These are phyloP conservation scores for Leucocoprinus leucothites DNA, from an alignment of 768 basidiomycete genomes.

Conservation along the genomic window DNA sequence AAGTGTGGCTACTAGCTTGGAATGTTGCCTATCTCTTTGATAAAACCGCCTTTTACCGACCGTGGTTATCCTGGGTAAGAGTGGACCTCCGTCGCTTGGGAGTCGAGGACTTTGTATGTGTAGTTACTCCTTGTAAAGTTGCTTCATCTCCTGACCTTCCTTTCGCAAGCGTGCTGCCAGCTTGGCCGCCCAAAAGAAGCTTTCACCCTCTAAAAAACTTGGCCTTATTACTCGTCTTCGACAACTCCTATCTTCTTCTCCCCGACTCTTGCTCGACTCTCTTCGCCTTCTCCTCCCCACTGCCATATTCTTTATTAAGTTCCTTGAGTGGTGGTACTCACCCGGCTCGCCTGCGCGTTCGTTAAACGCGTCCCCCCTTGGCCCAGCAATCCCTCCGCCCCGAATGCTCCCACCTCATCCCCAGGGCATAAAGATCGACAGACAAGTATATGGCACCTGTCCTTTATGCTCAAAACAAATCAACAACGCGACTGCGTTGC, in stretches of 20 bases:
- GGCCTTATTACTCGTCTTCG: constrained; percentile 42
- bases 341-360: constrained; percentile 83
- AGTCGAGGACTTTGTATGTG: constrained; percentile 72
- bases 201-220: constrained; percentile 25
- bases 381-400: constrained; percentile 75
- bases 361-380: constrained; percentile 58
- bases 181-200: constrained; percentile 27
- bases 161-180: constrained; percentile 38
- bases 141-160: not conserved
- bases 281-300: constrained; percentile 78
- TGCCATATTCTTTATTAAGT: constrained; percentile 93
- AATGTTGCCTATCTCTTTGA: constrained; percentile 93
- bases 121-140: constrained; percentile 1
- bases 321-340: constrained; percentile 99
- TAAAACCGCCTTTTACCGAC: constrained; percentile 79
- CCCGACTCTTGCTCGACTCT: constrained; percentile 70
- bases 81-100: constrained; percentile 79
- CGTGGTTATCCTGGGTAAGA: constrained; percentile 87
- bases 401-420: constrained; percentile 73
- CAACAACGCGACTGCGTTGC: constrained; percentile 85
- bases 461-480: constrained; percentile 73
- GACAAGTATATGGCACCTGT: constrained; percentile 73
- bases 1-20: constrained; percentile 78
- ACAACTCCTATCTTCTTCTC: constrained; percentile 47
- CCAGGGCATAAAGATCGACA: constrained; percentile 62